Evolutionary conservation across 2,329 filamentous ascomycete species (phyloP), one percentile per base, ranked within the genome.

Genomic region (Rhynchosporium secalis): DNA sequence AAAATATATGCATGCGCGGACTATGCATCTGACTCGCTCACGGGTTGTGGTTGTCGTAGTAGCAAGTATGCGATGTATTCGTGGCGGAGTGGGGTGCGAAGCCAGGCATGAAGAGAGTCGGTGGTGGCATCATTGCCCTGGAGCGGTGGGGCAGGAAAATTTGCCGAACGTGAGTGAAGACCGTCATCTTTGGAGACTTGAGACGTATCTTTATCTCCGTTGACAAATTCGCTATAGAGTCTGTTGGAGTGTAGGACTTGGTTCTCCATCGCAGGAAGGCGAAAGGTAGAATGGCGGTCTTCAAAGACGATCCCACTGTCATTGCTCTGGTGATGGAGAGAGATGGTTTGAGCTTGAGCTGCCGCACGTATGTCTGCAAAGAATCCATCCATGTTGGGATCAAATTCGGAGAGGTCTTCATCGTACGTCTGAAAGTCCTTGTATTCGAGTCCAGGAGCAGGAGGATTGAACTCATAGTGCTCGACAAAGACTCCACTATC

Each of bases 381-480:
- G 54, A 64, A 59, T 6, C 52, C 38, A 12, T 60, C 43, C 4
- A 57, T 58, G 41, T 58, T 33, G 28, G 43, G 26, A 48, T 41
- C 33, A 9, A 43, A 46, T 12, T 56, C 41, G 29, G 62, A 40
- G 20, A 38, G 20, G 10, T 60, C 55, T 2, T 62, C 60, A 2
- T 55, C 45, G 36, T 62, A 67, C 2, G 66, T 60, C 26, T 60
- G 60, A 40, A 63, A 69, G 54, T 69, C 66, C 48, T 59, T 46
- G 48, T 66, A 65, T 15, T 63, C 51, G 38, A 49, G 38, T 8
- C 55, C 28, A 6, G 55, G 58, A 7, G 33, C 5, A 5, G 55
- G 60, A 7, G 33, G 7, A 46, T 46, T 13, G 47, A 61, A 36
- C 13, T 61, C 57, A 1, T 58, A 47, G 13, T 56, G 43, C 15